These are phyloP conservation scores for Erodium texanum DNA, from an alignment of 441 rosid genomes.

Conservation along the genomic window DNA sequence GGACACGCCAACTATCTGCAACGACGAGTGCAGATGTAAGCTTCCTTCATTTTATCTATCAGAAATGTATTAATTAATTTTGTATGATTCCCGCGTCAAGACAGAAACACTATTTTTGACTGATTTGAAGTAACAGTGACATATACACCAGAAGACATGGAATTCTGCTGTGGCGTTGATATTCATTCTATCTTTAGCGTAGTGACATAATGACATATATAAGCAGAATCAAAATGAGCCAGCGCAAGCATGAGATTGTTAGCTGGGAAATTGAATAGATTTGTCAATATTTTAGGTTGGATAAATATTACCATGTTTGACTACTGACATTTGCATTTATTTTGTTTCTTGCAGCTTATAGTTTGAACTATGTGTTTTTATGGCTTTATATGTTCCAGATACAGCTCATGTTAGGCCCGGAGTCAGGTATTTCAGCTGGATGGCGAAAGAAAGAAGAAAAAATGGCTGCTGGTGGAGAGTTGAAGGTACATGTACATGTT, in stretches of 20 bases:
- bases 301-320: conserved; percentile 10
- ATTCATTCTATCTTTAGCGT: background rate
- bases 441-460: conserved; percentile 75
- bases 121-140: conserved; percentile 4
- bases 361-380: conserved; percentile 15
- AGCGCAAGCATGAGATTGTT: background rate
- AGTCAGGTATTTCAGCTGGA: conserved; percentile 70
- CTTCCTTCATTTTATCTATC: conserved; percentile 7
- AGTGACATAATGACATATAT: background rate
- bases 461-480: conserved; percentile 63
- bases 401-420: conserved; percentile 64
- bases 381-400: conserved; percentile 37
- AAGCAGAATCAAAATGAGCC: background rate
- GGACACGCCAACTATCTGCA: conserved; percentile 92
- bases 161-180: conserved; percentile 2
- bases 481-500: conserved; percentile 45
- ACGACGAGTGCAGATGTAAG: conserved; percentile 77
- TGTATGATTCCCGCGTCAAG: background rate
- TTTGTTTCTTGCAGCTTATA: conserved; percentile 16
- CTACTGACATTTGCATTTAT: background rate
- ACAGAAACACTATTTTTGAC: background rate
- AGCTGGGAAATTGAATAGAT: background rate
- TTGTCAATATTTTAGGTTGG: conserved; percentile 2
- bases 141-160: background rate
- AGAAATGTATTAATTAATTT: background rate